These are phyloP conservation scores for Termitomyces sp. DNA, from an alignment of 768 basidiomycete genomes.

Conservation along the genomic window DNA sequence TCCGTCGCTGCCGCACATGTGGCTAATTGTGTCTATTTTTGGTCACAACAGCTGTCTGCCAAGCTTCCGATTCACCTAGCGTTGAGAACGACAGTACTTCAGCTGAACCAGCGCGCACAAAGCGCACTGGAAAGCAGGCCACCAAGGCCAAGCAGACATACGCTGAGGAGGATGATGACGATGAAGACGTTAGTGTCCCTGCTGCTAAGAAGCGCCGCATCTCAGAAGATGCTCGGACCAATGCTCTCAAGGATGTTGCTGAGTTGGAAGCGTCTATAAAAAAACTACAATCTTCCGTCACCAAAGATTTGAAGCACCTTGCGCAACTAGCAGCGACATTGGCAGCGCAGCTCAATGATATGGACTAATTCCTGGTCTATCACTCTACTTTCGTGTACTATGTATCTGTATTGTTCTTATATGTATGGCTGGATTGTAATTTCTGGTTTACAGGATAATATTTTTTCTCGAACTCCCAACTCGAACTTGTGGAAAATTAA, in stretches of 20 bases:
- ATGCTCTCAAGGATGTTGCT: slow-evolving; percentile 25
- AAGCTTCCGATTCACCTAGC: slow-evolving; percentile 1
- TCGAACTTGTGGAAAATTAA: not conserved
- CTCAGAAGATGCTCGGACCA: slow-evolving; percentile 20
- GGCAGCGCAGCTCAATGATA: slow-evolving; percentile 25
- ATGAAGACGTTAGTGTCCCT: slow-evolving; percentile 25
- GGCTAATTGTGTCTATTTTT: not conserved
- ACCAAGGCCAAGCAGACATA: slow-evolving; percentile 22
- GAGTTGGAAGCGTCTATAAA: slow-evolving; percentile 31
- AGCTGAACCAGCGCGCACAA: slow-evolving; percentile 15
- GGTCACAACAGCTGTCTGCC: slow-evolving; percentile 7
- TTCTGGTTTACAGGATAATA: slow-evolving; percentile 3
- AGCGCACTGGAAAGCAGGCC: slow-evolving; percentile 19
- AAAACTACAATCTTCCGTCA: slow-evolving; percentile 25
- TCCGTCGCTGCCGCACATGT: not conserved
- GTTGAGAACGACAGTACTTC: slow-evolving; percentile 7
- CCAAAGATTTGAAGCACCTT: slow-evolving; percentile 30
- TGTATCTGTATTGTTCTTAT: slow-evolving; percentile 10
- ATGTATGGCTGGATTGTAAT: slow-evolving; percentile 9
- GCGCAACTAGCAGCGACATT: slow-evolving; percentile 22
- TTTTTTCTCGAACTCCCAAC: too few relatives aligned
- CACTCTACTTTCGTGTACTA: not conserved
- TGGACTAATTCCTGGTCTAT: slow-evolving; percentile 13
- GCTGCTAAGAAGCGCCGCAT: slow-evolving; percentile 23
- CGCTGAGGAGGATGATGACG: slow-evolving; percentile 29